Evolutionary conservation across 495 filamentous ascomycete genomes (phyloP).

Genomic region (Aspergillus baeticus): DNA sequence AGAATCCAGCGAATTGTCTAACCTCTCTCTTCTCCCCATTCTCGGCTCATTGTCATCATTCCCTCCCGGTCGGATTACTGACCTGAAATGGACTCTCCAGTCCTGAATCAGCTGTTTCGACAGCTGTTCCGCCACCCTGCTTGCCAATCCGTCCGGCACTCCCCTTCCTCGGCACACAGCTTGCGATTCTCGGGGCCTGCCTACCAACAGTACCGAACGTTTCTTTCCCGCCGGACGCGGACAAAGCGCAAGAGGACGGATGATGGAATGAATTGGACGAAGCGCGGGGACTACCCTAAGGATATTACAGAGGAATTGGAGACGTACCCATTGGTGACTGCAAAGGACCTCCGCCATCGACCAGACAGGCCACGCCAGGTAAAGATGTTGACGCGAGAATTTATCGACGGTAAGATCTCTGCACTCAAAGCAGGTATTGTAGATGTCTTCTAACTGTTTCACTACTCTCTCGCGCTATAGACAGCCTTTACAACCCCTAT

Average conservation of each 20-base stretch:
- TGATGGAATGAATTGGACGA: constrained; percentile 65
- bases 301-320: constrained; percentile 79
- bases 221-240: constrained; percentile 36
- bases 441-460: background rate
- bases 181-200: constrained; percentile 26
- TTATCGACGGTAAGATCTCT: constrained; percentile 77
- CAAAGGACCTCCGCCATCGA: constrained; percentile 67
- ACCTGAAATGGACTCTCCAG: constrained; percentile 73
- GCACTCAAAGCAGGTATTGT: background rate
- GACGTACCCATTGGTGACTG: constrained; percentile 79
- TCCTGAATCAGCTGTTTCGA: constrained; percentile 75
- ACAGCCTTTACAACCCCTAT: constrained; percentile 93
- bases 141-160: constrained; percentile 56
- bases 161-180: constrained; percentile 13
- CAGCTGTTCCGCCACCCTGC: constrained; percentile 72
- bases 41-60: constrained; percentile 4
- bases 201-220: constrained; percentile 40
- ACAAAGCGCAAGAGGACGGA: constrained; percentile 32
- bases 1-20: constrained; percentile 2
- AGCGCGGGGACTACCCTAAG: constrained; percentile 67
- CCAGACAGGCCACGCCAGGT: constrained; percentile 79
- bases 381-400: constrained; percentile 96
- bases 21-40: constrained; percentile 5
- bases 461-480: constrained; percentile 41
- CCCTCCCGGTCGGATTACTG: background rate